Percentiles rank a stretch among this genome's conserved stretches.
Conservation (phyloP, 2,329 filamentous ascomycete genomes). For the Cladophialophora carrionii region DNA sequence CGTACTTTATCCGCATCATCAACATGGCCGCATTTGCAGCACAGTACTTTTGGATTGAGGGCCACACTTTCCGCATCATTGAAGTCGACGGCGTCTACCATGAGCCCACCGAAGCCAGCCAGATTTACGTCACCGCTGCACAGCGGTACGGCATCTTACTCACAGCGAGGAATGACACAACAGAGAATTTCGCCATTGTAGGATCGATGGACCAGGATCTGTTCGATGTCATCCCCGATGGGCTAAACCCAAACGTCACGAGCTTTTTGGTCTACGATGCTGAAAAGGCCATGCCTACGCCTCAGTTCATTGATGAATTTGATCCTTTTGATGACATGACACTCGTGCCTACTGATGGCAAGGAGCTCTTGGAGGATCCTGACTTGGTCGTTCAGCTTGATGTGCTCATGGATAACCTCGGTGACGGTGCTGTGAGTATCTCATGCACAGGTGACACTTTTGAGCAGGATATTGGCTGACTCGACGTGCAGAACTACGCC, state of each 20-base stretch:
- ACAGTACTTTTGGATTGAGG: conserved; percentile 55
- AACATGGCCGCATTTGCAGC: conserved; percentile 71
- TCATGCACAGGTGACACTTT: background rate
- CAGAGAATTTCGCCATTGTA: conserved; percentile 68
- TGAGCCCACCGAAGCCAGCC: conserved; percentile 61
- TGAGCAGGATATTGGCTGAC: background rate
- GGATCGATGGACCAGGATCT: conserved; percentile 70
- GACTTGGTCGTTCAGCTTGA: conserved; percentile 67
- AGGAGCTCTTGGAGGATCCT: conserved; percentile 62
- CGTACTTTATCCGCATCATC: conserved; percentile 72
- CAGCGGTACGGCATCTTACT: conserved; percentile 63
- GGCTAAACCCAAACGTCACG: conserved; percentile 65
- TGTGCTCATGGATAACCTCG: conserved; percentile 68
- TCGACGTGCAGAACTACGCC: conserved; percentile 45
- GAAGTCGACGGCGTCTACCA: conserved; percentile 75
- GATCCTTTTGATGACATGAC: conserved; percentile 72
- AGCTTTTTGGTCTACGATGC: conserved; percentile 61
- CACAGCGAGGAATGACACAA: conserved; percentile 65
- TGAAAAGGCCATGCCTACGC: conserved; percentile 50
- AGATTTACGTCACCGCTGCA: conserved; percentile 68
- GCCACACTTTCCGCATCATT: conserved; percentile 66
- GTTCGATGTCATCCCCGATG: conserved; percentile 69
- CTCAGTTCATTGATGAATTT: conserved; percentile 64
- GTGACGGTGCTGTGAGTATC: conserved; percentile 68
- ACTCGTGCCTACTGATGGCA: conserved; percentile 68